Evolutionary conservation across 805 yeast genomes (phyloP), one percentile per base, ranked within the genome.

Genomic region (Yarrowia sp.): DNA sequence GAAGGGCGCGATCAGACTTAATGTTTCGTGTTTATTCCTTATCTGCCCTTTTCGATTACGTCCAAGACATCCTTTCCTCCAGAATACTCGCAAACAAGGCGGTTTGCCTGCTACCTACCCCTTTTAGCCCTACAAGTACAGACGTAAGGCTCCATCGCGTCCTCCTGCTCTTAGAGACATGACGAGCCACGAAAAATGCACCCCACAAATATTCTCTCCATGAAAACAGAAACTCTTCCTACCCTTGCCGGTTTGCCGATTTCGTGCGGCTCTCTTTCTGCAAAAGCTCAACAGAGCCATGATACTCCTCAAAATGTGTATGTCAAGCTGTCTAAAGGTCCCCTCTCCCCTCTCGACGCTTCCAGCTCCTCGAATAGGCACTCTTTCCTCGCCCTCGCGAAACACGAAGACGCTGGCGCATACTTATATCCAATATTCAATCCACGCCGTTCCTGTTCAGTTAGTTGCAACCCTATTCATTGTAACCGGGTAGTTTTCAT

Each of bases 401-500:
- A 27, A 27, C 51, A 29, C 35, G 25, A 27, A 44, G 13, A 7
- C 10, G 4, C 16, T 18, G 51, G 7, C n/a, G 32, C 22, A 16
- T 12, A 12, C 24, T 12, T 3, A 7, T 29, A 6, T 6, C 49
- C 35, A 29, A 44, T 29, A 27, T 29, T 14, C 51, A 44, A 7
- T 44, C 18, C 35, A 44, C 19, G 51, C 35, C 51, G 35, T 44
- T 29, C 14, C 16, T 35, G 3, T 8, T 24, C 3, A 18, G 9
- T 44, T 27, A 29, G 49, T 16, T 8, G 25, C 35, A 44, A 44
- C 51, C 51, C 35, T 44, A 44, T 27, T 44, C 10, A 25, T 10
- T 44, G 49, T 44, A 44, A 44, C 49, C 49, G 49, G 49, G 49
- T 44, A 44, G n/a, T 29, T 12, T n/a, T 29, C 9, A 29, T 18